Evolutionary conservation across 768 basidiomycete species (phyloP), one percentile per base, ranked within the genome.

Genomic region (Mycena polygramma): DNA sequence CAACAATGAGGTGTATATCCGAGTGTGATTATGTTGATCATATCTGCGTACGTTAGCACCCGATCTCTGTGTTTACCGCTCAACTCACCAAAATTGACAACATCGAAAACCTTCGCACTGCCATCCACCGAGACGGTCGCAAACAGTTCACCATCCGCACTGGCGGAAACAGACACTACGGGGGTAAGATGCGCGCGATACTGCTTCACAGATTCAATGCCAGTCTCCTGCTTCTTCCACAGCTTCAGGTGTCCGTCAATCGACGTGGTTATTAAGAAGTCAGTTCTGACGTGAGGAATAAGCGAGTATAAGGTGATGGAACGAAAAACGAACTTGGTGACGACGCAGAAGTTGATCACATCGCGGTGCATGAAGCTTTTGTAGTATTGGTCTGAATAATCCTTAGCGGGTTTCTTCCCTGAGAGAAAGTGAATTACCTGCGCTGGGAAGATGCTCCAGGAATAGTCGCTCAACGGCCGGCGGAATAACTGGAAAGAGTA

Each of bases 361-460:
- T 99, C 97, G 58, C 96, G 85, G 80, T 99, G 98, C 98, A 99
- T 98, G 82, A 98, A 98, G 69, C 94, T 96, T 83, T 97, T 96
- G 84, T 91, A 92, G 83, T 99, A 99, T 74, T 98, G 91, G 80
- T 98, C 95, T 41, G 41, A 10, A 41, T 11, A 41, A 41, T 41
- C 41, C 11, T 41, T 10, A 10, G 41, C 41, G 8, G 4, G 2
- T 41, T 41, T 4, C 41, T 41, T 11, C 41, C 10, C 41, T 7
- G 15, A 10, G 41, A 41, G 9, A 41, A 41, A 30, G 4, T 10
- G 41, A 10, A 2, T 4, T 1, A 41, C 41, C 41, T 46, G 95
- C 89, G 74, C 90, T 90, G 2, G 98, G 98, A 22, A 99, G 83
- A 81, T 97, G 95, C 46, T 96, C 95, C 53, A 99, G 86, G 83